Conservation (phyloP, 257 asterid genomes). For the Nicotiana otophora region DNA sequence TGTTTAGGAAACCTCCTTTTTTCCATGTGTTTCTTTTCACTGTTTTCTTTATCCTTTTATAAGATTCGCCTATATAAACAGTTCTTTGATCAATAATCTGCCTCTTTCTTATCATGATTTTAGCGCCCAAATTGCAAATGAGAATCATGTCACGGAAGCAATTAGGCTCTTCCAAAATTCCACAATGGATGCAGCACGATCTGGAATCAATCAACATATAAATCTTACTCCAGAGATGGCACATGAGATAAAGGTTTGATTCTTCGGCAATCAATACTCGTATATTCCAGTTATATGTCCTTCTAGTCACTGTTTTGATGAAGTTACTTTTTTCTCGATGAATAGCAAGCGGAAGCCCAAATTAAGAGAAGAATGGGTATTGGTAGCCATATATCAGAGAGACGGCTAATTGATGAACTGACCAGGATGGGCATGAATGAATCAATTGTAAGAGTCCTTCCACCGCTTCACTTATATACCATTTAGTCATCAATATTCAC, state of each 20-base stretch:
- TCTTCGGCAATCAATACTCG: neutral
- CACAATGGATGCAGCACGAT: conserved; percentile 93
- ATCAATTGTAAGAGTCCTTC: conserved; percentile 53
- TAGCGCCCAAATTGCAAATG: conserved; percentile 78
- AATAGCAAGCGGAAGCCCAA: conserved; percentile 89
- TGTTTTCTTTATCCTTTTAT: neutral
- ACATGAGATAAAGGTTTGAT: conserved; percentile 74
- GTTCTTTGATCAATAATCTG: neutral
- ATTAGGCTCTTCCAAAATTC: conserved; percentile 75
- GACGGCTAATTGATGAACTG: conserved; percentile 85
- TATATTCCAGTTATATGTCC: neutral
- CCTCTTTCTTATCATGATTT: neutral
- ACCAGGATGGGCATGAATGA: conserved; percentile 90
- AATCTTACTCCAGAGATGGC: conserved; percentile 85
- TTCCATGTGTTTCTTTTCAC: neutral
- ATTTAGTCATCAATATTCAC: neutral
- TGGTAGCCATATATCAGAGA: conserved; percentile 86
- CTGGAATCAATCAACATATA: conserved; percentile 79
- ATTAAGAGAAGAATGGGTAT: conserved; percentile 97
- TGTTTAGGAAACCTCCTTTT: neutral
- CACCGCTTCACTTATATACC: neutral
- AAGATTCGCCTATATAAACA: neutral
- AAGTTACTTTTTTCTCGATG: conserved; percentile 2
- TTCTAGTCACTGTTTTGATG: neutral
- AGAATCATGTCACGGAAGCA: conserved; percentile 85